Base-by-base conservation (phyloP, 192 early-diverging fungal genomes). In the Backusella westeae region DNA sequence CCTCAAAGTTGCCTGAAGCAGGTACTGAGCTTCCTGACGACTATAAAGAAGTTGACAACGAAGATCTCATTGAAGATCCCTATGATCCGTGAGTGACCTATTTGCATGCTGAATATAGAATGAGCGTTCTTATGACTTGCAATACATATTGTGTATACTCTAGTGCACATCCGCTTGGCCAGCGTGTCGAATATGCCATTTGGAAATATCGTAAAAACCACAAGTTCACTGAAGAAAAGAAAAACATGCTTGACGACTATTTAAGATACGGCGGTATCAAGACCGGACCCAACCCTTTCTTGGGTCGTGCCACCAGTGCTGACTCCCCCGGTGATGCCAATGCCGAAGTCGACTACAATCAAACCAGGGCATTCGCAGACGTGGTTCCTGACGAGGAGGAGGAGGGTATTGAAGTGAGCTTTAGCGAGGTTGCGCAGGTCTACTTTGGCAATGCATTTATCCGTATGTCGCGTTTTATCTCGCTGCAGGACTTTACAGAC, bases 401-500 rank as follows among this genome's bases (percentile, higher is more conserved):
- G 10, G 79, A 81, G 41, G 85, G 85, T 53, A 75, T 81, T 0
- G 82, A 85, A 19, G 71, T 83, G 35, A 77, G 73, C 35, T 83
- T 83, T 38, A 38, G 41, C n/a, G 79, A 83, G 29, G 85, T 85
- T 6, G 86, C 78, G 0, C 81, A 79, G 12, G 85, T 85, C 12
- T 91, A 87, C 63, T 79, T 89, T 26, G 85, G 86, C 0, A 82
- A 87, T n/a, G 74, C 77, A 44, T 87, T 91, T 63, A 76, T 89
- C 36, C 73, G 80, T 10, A 44, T 70, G 42, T 78, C 81, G 17
- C 78, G 82, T 5, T 89, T 87, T 71, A 83, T 91, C 34, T 72
- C 82, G 9, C 46, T 85, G 53, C 76, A 83, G 1, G 85, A 87
- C n/a, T 86, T 88, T 49, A 63, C 52, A 1, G 82, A 85, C 26